Evolutionary conservation across 805 yeast species (phyloP), one percentile per base, ranked within the genome.

Genomic region (Wickerhamomyces alni): DNA sequence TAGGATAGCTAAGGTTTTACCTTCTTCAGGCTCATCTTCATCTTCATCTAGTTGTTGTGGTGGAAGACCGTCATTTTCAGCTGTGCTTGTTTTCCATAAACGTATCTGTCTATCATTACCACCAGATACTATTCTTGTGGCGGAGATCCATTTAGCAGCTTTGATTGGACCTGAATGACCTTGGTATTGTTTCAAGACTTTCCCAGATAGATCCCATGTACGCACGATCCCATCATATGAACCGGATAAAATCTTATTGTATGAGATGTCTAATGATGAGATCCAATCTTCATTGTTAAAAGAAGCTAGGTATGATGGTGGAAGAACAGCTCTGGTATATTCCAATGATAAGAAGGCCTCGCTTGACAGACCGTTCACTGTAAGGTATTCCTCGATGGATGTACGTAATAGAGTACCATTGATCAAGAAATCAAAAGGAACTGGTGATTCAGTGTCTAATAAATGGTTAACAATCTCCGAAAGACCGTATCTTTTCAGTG

Each of bases 251-350:
- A 91, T 84, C 54, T 73, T 72, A 32, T 66, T 61, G 33, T 58
- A 52, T 25, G 66, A 61, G 10, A 55, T 63, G 43, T 66, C 77
- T 51, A 67, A 61, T 2, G 94, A 74, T 17, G 96, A 86, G 18
- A 93, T 77, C 99, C 99, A 93, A 63, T 93, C 99, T 46, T 91
- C 96, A 56, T 91, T 88, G 55, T 80, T 77, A 63, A 82, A 93
- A 33, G 95, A 81, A 3, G 94, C 87, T 47, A 88, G 67, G 55
- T 77, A 89, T 19, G 91, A 80, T n/a, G 99, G 99, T 16, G 99
- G 99, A 37, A 91, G 72, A 29, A 88, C 82, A 1, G 96, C 88
- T 50, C 95, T 74, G 11, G 96, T 87, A 66, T 93, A 93, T 58
- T 93, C 99, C 35, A 93, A 66, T 22, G 78, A 78, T 45, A 93